Base-by-base conservation (phyloP, 345 rosid genomes). In the Hevea brasiliensis region DNA sequence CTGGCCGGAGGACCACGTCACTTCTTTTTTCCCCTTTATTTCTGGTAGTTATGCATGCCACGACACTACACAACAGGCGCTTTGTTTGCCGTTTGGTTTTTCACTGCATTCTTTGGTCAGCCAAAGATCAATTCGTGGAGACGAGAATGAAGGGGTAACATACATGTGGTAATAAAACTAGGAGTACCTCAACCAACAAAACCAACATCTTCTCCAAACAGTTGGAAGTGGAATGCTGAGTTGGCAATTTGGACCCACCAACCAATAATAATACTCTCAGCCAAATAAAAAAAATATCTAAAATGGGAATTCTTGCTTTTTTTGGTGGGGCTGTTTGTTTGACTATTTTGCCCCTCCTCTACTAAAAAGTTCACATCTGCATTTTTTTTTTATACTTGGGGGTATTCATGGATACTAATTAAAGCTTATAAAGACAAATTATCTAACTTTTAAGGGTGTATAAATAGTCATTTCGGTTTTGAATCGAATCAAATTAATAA, bases 111-210 rank as follows among this genome's bases (percentile, higher is more conserved):
- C 0, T 4, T 0, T 1, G 73, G 65, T 74, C 77, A 71, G 68
- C 53, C 53, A n/a, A 45, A 9, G 72, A 40, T 57, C 41, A 9
- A 72, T 47, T 48, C 13, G 2, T 21, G 18, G 10, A n/a, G n/a
- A n/a, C n/a, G n/a, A n/a, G n/a, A n/a, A n/a, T n/a, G n/a, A n/a
- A n/a, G n/a, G n/a, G n/a, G n/a, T n/a, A n/a, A n/a, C 47, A 35
- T 77, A 63, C 79, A 68, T 18, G 72, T 81, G 80, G 61, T 0
- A n/a, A 57, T 77, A 61, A 60, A 45, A 21, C 21, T 24, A 70
- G 32, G 48, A 71, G 76, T 74, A 79, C 75, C 35, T 47, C 81
- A 81, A 64, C 74, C 42, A 58, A 77, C 71, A 76, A n/a, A n/a
- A n/a, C n/a, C n/a, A n/a, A n/a, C n/a, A n/a, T n/a, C n/a, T n/a